Evolutionary conservation across 768 basidiomycete genomes (phyloP).

Genomic region (Boletus rex-veris): DNA sequence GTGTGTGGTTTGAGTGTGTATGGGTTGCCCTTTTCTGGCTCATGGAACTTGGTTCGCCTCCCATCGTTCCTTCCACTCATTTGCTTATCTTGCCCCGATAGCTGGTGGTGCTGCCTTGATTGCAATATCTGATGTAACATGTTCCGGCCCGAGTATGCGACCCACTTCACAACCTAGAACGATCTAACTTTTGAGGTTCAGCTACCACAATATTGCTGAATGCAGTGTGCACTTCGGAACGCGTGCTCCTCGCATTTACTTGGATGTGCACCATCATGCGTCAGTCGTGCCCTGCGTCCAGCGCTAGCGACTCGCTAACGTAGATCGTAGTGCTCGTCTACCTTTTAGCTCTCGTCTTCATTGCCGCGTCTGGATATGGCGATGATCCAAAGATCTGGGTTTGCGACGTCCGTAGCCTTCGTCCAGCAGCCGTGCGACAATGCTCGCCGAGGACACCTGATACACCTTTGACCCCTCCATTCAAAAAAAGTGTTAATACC

Average conservation of each 20-base stretch:
- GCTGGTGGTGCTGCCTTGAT: constrained; percentile 53
- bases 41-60: constrained; percentile 54
- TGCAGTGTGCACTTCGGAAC: constrained; percentile 47
- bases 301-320: background rate
- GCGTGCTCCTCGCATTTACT: constrained; percentile 55
- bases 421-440: constrained; percentile 30
- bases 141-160: constrained; percentile 30
- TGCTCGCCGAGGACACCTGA: constrained; percentile 34
- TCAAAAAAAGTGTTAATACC: constrained; percentile 39
- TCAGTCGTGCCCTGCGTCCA: constrained; percentile 28
- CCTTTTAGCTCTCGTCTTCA: constrained; percentile 45
- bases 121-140: constrained; percentile 37
- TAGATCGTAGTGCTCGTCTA: constrained; percentile 52
- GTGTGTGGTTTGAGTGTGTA: constrained; percentile 68
- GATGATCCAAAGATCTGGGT: constrained; percentile 52
- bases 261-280: constrained; percentile 47
- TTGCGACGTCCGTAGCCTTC: constrained; percentile 43
- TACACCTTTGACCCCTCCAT: constrained; percentile 35
- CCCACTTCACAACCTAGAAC: background rate
- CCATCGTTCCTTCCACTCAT: background rate
- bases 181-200: constrained; percentile 2
- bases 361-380: constrained; percentile 40
- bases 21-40: constrained; percentile 60
- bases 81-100: constrained; percentile 23
- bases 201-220: background rate